A percentile compares a stretch with the other conserved stretches of the same genome.
These are phyloP conservation scores for Amanita thiersii DNA, from an alignment of 768 basidiomycete species.

Conservation along the genomic window DNA sequence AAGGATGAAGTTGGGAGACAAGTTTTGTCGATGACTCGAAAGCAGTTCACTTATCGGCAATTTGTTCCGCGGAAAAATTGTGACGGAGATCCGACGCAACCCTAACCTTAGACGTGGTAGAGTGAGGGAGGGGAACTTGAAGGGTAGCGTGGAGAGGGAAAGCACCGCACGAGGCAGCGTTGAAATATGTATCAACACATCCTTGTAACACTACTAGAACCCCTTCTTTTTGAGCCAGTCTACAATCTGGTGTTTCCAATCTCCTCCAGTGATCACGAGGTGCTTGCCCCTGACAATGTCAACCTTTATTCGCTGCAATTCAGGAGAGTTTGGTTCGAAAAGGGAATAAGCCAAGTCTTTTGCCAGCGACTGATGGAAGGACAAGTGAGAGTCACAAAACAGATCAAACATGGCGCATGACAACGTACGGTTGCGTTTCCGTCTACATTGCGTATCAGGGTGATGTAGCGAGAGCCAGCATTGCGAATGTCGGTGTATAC, in stretches of 20 bases:
- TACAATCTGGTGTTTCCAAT: conserved; percentile 52
- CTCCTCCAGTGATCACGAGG: conserved; percentile 52
- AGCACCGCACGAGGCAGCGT: background rate
- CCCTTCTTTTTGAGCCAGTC: conserved; percentile 59
- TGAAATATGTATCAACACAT: background rate
- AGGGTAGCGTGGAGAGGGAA: no score
- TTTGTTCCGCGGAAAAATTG: no score
- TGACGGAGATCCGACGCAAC: background rate
- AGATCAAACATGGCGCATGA: conserved; percentile 8
- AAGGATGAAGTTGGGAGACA: no score
- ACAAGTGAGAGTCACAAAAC: conserved; percentile 10
- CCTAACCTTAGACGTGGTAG: background rate
- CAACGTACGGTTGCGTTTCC: conserved; percentile 49
- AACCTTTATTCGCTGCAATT: conserved; percentile 42
- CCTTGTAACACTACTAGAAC: conserved; percentile 33
- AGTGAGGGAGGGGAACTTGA: no score
- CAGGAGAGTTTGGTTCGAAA: conserved; percentile 36
- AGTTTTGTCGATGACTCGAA: no score
- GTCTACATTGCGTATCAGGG: conserved; percentile 61
- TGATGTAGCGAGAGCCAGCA: conserved; percentile 46
- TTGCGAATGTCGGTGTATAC: conserved; percentile 73
- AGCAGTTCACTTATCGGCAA: no score
- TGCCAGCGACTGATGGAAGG: conserved; percentile 40
- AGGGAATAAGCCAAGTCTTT: conserved; percentile 46
- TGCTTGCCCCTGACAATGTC: conserved; percentile 40